Base-by-base conservation (phyloP, 2,329 filamentous ascomycete species). In the Xylariaceae sp. region DNA sequence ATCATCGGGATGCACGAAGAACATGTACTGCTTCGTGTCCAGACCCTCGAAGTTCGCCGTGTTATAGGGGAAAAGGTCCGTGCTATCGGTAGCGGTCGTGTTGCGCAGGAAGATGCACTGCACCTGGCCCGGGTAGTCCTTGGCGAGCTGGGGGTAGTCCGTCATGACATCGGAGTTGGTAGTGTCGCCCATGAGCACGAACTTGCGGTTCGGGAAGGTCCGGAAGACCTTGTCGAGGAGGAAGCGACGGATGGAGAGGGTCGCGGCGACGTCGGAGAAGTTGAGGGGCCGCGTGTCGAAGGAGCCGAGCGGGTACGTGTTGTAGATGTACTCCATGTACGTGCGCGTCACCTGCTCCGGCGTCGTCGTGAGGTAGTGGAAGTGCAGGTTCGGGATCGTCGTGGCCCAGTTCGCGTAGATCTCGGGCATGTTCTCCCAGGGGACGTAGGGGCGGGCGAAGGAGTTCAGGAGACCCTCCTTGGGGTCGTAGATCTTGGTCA, bases 281-380 rank as follows among this genome's bases (percentile, higher is more conserved):
- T 92, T 92, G 17, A 92, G 80, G 0, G 89, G 88, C 0, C 88
- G 82, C 1, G 88, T 90, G 67, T 92, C 89, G 70, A 91, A 91
- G 48, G 85, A 88, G 49, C 89, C 89, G 11, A 86, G 81, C 0
- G 89, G 89, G 70, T 92, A 92, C 5, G 82, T 90, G 68, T 84
- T 82, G 78, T 88, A 92, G 72, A 92, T 91, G 73, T 88, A 88
- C 61, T 88, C 81, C 88, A 91, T 90, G 75, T 92, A 92, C 65
- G 86, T 88, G 48, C 88, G 79, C 0, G 89, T 90, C 3, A 85
- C 81, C 71, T 92, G 89, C 73, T 92, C 89, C 0, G 89, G 89
- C 0, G 88, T 90, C 0, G 89, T 92, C 0, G 89, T 92, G 17
- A 92, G 78, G 74, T 92, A 92, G 74, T 92, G 88, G 77, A 92